Conservation (phyloP, 2,329 filamentous ascomycete species). For the Dactylellina parvicollis region DNA sequence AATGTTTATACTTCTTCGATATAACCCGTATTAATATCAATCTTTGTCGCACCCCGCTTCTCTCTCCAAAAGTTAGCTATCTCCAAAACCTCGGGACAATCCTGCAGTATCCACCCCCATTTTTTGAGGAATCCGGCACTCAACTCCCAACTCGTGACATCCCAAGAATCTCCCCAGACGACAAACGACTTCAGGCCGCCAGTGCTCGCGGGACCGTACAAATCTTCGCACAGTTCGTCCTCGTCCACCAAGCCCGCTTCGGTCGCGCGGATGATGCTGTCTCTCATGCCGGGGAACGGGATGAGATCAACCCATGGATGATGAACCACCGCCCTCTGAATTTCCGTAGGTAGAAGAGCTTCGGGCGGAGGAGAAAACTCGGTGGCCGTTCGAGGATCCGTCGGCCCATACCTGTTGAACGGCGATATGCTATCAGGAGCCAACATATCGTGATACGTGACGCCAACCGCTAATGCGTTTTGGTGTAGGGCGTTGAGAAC, state of each 20-base stretch:
- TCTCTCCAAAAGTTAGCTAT: conserved; percentile 15
- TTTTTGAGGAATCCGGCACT: not conserved
- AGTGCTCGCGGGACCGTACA: not conserved
- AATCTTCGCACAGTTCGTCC: not conserved
- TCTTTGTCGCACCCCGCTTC: conserved; percentile 1
- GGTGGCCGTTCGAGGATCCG: not conserved
- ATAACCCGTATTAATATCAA: not conserved
- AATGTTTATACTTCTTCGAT: not conserved
- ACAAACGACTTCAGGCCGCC: conserved; percentile 1
- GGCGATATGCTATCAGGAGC: not conserved
- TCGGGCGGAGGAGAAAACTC: not conserved
- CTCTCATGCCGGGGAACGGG: not conserved
- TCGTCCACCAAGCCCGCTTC: not conserved
- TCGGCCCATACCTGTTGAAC: conserved; percentile 10
- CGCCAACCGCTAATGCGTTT: not conserved
- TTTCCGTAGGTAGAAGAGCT: conserved; percentile 1
- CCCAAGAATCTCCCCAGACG: conserved; percentile 7
- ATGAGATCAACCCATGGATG: conserved; percentile 16
- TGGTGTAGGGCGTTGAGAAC: conserved; percentile 3
- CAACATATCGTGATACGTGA: not conserved
- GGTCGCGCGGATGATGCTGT: not conserved
- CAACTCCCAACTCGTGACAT: not conserved
- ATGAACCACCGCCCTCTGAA: conserved; percentile 7
- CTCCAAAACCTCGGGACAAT: conserved; percentile 6
- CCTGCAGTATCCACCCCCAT: conserved; percentile 8